phyloP scores from a whole-genome alignment of 2,329 filamentous ascomycete species.

The Podosphaera leucotricha region DNA sequence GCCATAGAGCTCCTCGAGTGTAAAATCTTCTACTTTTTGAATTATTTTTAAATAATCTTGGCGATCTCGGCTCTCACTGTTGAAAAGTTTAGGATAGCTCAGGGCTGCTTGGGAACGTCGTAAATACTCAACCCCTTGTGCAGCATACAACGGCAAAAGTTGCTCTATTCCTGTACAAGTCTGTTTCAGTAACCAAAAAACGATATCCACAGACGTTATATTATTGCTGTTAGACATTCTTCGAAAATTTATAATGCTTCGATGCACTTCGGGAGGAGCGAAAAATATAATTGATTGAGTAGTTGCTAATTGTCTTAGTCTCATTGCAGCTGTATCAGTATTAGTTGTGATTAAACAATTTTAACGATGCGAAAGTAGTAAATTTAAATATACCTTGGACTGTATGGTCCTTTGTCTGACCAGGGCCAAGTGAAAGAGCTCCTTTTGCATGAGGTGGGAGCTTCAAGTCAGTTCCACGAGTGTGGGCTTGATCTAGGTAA shows the following conservation, averaged over 20 bases:
- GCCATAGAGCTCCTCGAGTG: slow-evolving; percentile 33
- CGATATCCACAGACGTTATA: slow-evolving; percentile 20
- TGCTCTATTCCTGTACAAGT: slow-evolving; percentile 36
- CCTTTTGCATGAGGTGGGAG: slow-evolving; percentile 4
- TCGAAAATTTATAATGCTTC: slow-evolving; percentile 29
- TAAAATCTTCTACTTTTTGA: slow-evolving; percentile 29
- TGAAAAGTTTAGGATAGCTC: slow-evolving; percentile 20
- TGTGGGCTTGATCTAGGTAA: slow-evolving; percentile 11
- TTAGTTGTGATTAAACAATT: slow-evolving; percentile 1
- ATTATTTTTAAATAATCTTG: slow-evolving; percentile 21
- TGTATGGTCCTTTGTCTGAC: slow-evolving; percentile 18
- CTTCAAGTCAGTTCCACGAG: slow-evolving; percentile 9
- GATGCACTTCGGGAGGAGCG: slow-evolving; percentile 11
- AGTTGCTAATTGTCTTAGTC: slow-evolving; percentile 31
- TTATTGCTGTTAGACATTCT: slow-evolving; percentile 6
- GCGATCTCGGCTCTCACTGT: slow-evolving; percentile 16
- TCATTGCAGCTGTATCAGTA: slow-evolving; percentile 31
- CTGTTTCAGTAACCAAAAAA: slow-evolving; percentile 39
- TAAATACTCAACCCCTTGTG: slow-evolving; percentile 38
- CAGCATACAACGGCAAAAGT: slow-evolving; percentile 29
- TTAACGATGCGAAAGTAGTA: background rate
- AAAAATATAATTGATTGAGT: slow-evolving; percentile 11
- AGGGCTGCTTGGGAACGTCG: slow-evolving; percentile 25
- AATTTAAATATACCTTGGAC: slow-evolving; percentile 21
- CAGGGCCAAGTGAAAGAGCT: slow-evolving; percentile 7